These are phyloP conservation scores for Leishmania arabica DNA, from an alignment of 208 protist genomes.

Conservation along the genomic window DNA sequence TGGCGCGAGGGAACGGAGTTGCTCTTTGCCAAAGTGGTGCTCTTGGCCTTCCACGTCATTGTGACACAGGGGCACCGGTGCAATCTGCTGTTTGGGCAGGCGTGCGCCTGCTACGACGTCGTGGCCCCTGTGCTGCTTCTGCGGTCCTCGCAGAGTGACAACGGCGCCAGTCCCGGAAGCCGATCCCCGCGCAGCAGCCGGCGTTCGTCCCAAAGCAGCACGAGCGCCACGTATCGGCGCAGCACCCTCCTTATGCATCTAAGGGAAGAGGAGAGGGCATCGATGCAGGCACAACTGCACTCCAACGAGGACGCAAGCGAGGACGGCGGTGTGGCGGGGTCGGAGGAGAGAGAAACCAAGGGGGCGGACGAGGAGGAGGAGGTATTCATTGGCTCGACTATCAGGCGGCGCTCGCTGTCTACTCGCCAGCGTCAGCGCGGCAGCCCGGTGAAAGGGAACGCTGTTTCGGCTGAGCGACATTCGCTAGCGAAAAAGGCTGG, in stretches of 20 bases:
- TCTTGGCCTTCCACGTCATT: conserved; percentile 75
- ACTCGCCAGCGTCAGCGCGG: conserved; percentile 6
- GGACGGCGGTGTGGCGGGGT: background rate
- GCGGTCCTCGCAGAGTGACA: background rate
- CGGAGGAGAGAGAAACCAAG: background rate
- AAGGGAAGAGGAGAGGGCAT: conserved; percentile 17
- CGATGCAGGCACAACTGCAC: background rate
- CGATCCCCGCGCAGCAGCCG: conserved; percentile 9
- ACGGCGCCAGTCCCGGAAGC: background rate
- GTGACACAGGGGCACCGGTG: conserved; percentile 48
- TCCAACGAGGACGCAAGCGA: background rate
- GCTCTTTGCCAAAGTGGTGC: conserved; percentile 60
- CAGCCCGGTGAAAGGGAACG: background rate
- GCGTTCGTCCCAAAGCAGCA: conserved; percentile 8
- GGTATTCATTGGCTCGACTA: conserved; percentile 24
- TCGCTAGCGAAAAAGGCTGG: background rate
- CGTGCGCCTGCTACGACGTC: conserved; percentile 75
- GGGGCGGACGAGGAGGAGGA: conserved; percentile 14
- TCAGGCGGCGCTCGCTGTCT: conserved; percentile 5
- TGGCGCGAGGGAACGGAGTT: conserved; percentile 62
- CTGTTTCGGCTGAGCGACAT: background rate
- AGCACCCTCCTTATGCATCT: conserved; percentile 32
- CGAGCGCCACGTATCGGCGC: conserved; percentile 20
- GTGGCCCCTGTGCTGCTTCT: conserved; percentile 37
- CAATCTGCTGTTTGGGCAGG: conserved; percentile 81